phyloP scores from a whole-genome alignment of 257 asterid species.

The Ocimum tenuiflorum region DNA sequence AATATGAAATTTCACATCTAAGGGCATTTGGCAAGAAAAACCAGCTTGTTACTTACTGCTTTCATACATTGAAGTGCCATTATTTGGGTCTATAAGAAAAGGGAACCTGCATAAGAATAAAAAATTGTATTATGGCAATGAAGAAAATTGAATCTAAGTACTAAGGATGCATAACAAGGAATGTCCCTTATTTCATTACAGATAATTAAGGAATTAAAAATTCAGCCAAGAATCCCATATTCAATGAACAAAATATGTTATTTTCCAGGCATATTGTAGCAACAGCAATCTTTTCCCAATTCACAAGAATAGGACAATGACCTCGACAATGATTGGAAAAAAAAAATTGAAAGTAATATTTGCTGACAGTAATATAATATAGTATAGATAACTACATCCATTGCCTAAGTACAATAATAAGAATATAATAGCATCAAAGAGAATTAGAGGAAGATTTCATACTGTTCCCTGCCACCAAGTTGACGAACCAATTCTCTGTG shows the following conservation, averaged over 20 bases:
- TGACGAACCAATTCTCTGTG: slow-evolving; percentile 54
- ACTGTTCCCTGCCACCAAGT: slow-evolving; percentile 75
- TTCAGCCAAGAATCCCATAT: neutral
- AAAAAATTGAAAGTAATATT: neutral
- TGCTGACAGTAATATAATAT: neutral
- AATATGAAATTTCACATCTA: neutral
- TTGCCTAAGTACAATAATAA: neutral
- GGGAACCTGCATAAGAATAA: slow-evolving; percentile 52
- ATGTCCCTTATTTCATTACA: neutral
- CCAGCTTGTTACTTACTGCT: slow-evolving; percentile 42
- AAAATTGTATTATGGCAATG: slow-evolving; percentile 5
- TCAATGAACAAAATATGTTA: neutral
- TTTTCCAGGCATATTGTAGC: neutral
- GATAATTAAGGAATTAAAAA: neutral
- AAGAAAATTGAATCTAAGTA: neutral
- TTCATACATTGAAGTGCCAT: slow-evolving; percentile 62
- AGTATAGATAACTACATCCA: neutral
- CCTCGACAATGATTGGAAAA: neutral
- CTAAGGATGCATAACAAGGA: neutral
- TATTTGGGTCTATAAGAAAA: slow-evolving; percentile 66
- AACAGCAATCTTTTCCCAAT: neutral
- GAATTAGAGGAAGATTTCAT: slow-evolving; percentile 18
- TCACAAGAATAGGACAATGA: neutral
- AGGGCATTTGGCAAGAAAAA: neutral
- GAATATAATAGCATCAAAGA: neutral